Evolutionary conservation across 2,329 filamentous ascomycete genomes (phyloP), one percentile per base, ranked within the genome.

Genomic region (Colletotrichum sp.): DNA sequence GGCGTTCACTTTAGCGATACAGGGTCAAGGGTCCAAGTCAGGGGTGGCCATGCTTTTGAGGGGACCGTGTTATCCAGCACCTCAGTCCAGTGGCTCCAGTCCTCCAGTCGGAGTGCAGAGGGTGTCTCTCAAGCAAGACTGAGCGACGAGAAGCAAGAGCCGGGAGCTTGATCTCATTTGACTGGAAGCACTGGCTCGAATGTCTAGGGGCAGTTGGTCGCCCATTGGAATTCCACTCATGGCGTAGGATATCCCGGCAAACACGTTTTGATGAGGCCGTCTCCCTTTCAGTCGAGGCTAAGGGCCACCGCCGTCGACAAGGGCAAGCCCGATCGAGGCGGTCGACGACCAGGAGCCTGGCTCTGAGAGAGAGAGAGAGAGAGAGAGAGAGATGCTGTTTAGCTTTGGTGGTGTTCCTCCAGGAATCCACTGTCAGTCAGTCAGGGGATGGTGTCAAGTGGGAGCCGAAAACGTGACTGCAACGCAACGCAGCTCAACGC

Each of bases 21-120:
- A 63, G 24, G 57, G 34, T 60, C 39, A 74, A 64, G 71, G 67
- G 67, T 74, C 71, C 32, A 26, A 32, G 57, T 30, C 71, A 71
- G 71, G 71, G 71, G n/a, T 64, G 14, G 68, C 26, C 36, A 52
- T 63, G 36, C 60, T 32, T 12, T 16, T 16, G 34, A 43, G 68
- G 30, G 72, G 48, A 39, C 72, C 68, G 72, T 66, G 60, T 60
- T 65, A 57, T 71, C 32, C 67, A 70, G 39, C 43, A 26, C 30
- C 34, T 52, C 43, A 52, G n/a, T 21, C 43, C 43, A 21, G 43
- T 48, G 18, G 43, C 9, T 39, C 34, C 64, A 26, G 34, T 24
- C 18, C 18, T 21, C 18, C 60, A 32, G 32, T 64, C 21, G n/a
- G 43, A 7, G n/a, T 52, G 6, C 43, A 52, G 43, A 52, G 43